These are phyloP conservation scores for Codiaeum variegatum DNA, from an alignment of 441 rosid genomes.

Conservation along the genomic window DNA sequence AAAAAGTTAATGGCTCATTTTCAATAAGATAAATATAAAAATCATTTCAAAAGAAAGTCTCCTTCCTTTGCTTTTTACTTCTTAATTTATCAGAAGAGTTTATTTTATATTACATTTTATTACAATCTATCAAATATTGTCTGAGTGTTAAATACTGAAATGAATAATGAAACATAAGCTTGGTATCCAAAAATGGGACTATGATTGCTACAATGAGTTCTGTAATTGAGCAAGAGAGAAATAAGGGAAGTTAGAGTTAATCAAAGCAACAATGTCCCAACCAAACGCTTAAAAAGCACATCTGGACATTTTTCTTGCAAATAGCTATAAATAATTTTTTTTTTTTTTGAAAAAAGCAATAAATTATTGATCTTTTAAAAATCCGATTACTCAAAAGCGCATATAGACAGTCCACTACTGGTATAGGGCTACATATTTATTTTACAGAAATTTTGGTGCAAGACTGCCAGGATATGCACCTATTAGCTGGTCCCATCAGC, in stretches of 20 bases:
- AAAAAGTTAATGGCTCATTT: too few species aligned
- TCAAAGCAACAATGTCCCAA: background rate
- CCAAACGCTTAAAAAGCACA: background rate
- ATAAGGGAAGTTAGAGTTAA: background rate
- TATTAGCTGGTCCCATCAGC: background rate
- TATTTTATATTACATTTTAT: too few species aligned
- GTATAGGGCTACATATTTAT: background rate
- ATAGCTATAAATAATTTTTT: background rate
- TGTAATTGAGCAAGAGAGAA: background rate
- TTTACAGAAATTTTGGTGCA: background rate
- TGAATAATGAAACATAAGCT: too few species aligned
- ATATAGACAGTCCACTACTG: background rate
- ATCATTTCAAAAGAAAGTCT: too few species aligned
- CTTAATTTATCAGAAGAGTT: too few species aligned
- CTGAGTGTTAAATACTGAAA: too few species aligned
- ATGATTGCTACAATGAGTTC: too few species aligned
- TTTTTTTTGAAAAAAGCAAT: background rate
- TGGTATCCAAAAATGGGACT: too few species aligned
- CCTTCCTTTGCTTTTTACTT: too few species aligned
- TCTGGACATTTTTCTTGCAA: background rate
- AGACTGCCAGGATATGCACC: conserved; percentile 5
- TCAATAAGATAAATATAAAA: too few species aligned
- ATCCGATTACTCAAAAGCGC: background rate
- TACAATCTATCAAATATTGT: too few species aligned
- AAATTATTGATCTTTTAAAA: background rate